Evolutionary conservation across 164 flowering plant species (phyloP).

Genomic region (Dillenia turbinata): DNA sequence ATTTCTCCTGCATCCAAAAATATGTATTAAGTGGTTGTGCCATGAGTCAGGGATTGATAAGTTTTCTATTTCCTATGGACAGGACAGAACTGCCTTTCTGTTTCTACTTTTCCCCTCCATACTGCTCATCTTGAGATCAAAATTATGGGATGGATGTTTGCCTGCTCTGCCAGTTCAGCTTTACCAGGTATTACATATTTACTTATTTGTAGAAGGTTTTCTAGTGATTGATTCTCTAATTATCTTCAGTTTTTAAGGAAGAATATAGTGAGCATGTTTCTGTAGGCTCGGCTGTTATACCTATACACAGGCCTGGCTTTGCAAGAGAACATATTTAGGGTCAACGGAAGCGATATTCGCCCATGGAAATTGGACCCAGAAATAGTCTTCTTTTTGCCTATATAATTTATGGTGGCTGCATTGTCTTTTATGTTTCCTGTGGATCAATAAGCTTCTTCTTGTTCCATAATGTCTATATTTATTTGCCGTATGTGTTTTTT

Average conservation of each 20-base stretch:
- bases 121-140: conserved; percentile 60
- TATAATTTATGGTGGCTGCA: no score
- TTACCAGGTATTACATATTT: conserved; percentile 66
- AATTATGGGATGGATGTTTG: conserved; percentile 85
- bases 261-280: conserved; percentile 7
- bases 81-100: conserved; percentile 86
- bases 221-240: not conserved
- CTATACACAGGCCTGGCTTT: conserved; percentile 90
- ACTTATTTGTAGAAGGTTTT: not conserved
- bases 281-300: conserved; percentile 88
- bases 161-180: conserved; percentile 95
- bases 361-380: conserved; percentile 55
- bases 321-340: conserved; percentile 88
- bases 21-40: no score
- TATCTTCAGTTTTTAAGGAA: not conserved
- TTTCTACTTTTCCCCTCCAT: conserved; percentile 78
- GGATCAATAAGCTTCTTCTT: no score
- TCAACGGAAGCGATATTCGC: conserved; percentile 95
- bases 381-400: no score
- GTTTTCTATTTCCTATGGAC: conserved; percentile 17
- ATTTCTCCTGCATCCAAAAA: no score
- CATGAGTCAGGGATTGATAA: not conserved
- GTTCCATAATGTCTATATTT: no score
- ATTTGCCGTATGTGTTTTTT: no score
- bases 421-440: no score